Percentiles rank a stretch among this genome's conserved stretches.
These are phyloP conservation scores for Bolboschoenoplectus hybrid DNA, from an alignment of 202 grass and related monocot species.

Conservation along the genomic window DNA sequence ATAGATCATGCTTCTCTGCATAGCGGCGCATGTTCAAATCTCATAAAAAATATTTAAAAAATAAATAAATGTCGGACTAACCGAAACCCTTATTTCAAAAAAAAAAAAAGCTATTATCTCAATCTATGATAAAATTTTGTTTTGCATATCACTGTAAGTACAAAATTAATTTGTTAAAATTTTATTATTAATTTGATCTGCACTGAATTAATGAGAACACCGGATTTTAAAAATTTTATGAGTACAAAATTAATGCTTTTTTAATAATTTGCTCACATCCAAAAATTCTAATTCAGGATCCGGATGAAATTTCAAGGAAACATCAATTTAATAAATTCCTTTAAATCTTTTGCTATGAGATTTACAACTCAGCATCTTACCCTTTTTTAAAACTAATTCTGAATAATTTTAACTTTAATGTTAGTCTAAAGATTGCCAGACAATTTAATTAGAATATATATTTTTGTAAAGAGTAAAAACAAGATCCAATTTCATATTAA, in stretches of 20 bases:
- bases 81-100: no score
- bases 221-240: no score
- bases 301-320: slow-evolving; percentile 10
- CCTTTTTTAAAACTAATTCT: not conserved
- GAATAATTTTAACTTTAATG: not conserved
- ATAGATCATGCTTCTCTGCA: no score
- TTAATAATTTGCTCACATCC: not conserved
- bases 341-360: not conserved
- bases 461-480: not conserved
- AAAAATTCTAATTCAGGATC: not conserved
- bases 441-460: not conserved
- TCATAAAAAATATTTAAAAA: no score
- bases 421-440: not conserved
- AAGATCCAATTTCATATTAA: not conserved
- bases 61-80: no score
- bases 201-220: no score
- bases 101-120: not conserved
- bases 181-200: no score
- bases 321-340: not conserved
- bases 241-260: not conserved
- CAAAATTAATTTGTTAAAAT: not conserved
- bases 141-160: not conserved
- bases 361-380: not conserved
- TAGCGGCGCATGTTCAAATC: no score
- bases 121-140: not conserved